Base-by-base conservation (phyloP, 2,329 filamentous ascomycete species). In the Cercospora janseana region DNA sequence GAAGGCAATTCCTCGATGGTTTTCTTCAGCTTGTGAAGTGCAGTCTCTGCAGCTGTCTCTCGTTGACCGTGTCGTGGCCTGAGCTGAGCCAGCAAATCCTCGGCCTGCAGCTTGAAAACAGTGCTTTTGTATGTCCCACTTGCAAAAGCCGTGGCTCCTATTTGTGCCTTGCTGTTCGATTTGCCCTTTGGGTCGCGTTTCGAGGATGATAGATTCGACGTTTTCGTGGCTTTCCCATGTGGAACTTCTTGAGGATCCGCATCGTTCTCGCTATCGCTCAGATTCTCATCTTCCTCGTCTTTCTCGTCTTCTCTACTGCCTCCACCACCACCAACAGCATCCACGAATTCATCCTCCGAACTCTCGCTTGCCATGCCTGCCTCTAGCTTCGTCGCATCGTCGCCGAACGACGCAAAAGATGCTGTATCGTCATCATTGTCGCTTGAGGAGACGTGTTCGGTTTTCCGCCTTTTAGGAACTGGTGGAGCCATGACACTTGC, bases 71-170 rank as follows among this genome's bases (percentile, higher is more conserved):
- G 80, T 54, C 79, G 77, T 26, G 77, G 79, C 59, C 76, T 75
- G 42, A 82, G 70, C 56, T 82, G 78, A 5, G 71, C 67, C 43
- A 86, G 66, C 49, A 87, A 70, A 59, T 85, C 81, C 56, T 86
- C 80, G 26, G 85, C 73, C 63, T 87, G 83, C 7, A 86, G 67
- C 63, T 85, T 85, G 70, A 87, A 85, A 49, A 85, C 71, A 63
- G 76, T 83, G 34, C 81, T 83, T 63, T 83, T 83, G 72, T 79
- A 84, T n/a, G 78, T 73, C 40, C 79, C 79, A 24, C 72, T 74
- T 15, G 69, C 70, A 62, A 75, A 78, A 20, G 71, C 66, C 44
- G 70, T 71, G 42, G 64, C 58, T 49, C 50, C 54, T 10, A 48
- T 29, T 32, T 60, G 48, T 24, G 49, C 38, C 29, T 49, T 44